Base-by-base conservation (phyloP, 495 filamentous ascomycete genomes). In the Trichoderma erinaceum region DNA sequence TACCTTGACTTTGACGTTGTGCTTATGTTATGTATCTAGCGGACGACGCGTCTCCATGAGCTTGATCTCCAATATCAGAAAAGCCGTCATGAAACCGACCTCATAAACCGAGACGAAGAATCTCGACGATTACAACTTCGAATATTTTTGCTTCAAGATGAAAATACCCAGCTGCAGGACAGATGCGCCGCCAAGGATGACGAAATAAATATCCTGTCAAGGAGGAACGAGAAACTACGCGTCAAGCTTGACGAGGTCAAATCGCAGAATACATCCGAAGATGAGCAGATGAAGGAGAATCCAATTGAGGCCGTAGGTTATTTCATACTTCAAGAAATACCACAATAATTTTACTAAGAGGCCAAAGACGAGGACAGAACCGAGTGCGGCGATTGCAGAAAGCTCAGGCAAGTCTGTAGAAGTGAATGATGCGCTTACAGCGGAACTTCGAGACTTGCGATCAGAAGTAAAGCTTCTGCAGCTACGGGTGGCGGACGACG, bases 31-130 rank as follows among this genome's bases (percentile, higher is more conserved):
- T 32, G 44, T 43, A 13, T 25, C 44, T 52, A 83, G 78, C 74
- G 74, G 44, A 73, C 69, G 63, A 74, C 78, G 25, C 66, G 72
- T 32, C 64, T 82, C 8, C 81, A 83, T 63, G 73, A 73, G 3
- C 80, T 90, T 18, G 92, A 96, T 72, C 78, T 86, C 29, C 85
- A 86, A 70, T 90, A 93, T 72, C 84, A 88, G 66, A 81, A 81
- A 61, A 82, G 80, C 69, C 73, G 83, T 52, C 83, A 85, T 65
- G 78, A 85, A 61, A 80, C 88, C 25, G 80, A 88, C 52, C 73
- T 87, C 15, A 73, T 93, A 52, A 75, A 85, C 65, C 88, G 89
- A 74, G 81, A 88, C 46, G 93, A 97, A 75, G 84, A 84, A 66
- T 79, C 82, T 29, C 86, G 93, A 12, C 79, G 86, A 68, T 72